Base-by-base conservation (phyloP, 2,329 filamentous ascomycete genomes). In the Paecilomyces sp. region DNA sequence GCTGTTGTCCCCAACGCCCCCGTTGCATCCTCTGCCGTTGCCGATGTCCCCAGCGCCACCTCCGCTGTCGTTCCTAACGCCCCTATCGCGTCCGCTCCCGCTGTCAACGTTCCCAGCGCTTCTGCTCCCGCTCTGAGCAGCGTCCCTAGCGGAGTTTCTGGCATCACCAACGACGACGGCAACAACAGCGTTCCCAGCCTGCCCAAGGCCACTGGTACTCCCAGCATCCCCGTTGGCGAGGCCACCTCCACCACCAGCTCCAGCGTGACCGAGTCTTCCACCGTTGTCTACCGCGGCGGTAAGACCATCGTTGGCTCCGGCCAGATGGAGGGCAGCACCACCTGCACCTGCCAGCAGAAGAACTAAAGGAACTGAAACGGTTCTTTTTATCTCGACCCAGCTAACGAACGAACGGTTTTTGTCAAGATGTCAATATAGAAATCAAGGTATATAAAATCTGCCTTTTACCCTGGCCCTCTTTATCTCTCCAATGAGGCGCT, bases 201-300 rank as follows among this genome's bases (percentile, higher is more conserved):
- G 28, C 15, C 54, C 3, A 31, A 22, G 15, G 25, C 6, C 54
- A 54, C 50, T 34, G 57, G n/a, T 12, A 36, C 25, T 41, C 33
- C 57, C 52, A 47, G 28, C 56, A 34, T 31, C 51, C 57, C 47
- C 25, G 31, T 36, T 56, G 61, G 68, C 54, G 67, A 66, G 47
- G 59, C 60, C 36, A 68, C 64, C 51, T 64, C 68, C 52, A 71
- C 65, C 55, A 67, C 72, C 59, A 53, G 24, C 51, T 53, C 50
- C 15, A 53, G 18, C 50, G 15, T 18, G 4, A 12, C 33, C 28
- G 36, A 41, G 36, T 41, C 36, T 13, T 41, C 36, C 36, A 41
- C 13, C 36, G 13, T 41, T 41, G 13, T 41, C 36, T 15, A n/a
- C 36, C 13, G 36, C 36, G 36, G 36, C n/a, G 41, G 41, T 15